Base-by-base conservation (phyloP, 495 filamentous ascomycete species). In the Penicillium odoratum region DNA sequence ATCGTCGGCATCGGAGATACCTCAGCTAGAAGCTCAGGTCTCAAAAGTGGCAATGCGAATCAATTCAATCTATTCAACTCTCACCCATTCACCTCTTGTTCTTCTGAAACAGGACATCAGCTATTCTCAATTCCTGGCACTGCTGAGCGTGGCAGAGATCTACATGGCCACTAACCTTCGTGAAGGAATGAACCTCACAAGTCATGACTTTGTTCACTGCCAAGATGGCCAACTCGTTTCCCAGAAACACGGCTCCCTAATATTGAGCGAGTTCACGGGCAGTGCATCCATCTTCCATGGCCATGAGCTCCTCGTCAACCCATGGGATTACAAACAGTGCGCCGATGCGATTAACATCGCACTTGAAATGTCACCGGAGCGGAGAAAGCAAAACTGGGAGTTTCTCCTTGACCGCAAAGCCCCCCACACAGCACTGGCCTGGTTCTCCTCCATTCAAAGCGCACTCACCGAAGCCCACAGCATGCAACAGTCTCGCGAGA, bases 201-300 rank as follows among this genome's bases (percentile, higher is more conserved):
- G 84, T 40, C 92, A 96, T 64, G 92, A 96, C 66, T 96, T 87
- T 63, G 78, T 95, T 36, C 88, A 87, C 54, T 95, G 91, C 61
- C 92, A 96, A 73, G 92, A 95, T 65, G 90, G 90, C 21, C 78
- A 78, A 59, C 64, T 78, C 18, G 69, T 66, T 31, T 76, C 83
- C 29, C 90, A 88, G 71, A 88, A 87, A 65, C 83, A 92, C 70
- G 89, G 90, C 7, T 90, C 91, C 3, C 78, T 96, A 40, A 94
- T 97, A 61, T 74, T 97, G n/a, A 92, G 88, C 56, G 92, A 97
- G 69, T 97, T 97, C 67, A 92, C 91, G n/a, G 92, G 92, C 36
- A 92, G 88, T 61, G 85, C 92, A 13, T 87, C 87, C 1, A 80
- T 96, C 15, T 93, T 97, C 65, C 83, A 82, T 5, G 84, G 82